phyloP scores from a whole-genome alignment of 192 early-diverging fungal species.

The Backusella sp. region DNA sequence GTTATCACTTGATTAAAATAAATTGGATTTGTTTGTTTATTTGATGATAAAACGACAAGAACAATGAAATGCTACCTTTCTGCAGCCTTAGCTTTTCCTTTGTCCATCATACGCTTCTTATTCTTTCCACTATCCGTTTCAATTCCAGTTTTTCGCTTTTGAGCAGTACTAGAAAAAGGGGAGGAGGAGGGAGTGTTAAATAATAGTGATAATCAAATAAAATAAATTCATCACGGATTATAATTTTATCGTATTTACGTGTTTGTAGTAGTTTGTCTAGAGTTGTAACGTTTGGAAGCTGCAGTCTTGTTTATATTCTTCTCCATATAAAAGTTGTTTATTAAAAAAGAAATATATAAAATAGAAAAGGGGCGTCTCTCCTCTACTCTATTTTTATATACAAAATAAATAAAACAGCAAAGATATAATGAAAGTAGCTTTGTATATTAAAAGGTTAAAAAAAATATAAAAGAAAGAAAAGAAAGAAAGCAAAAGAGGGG shows the following conservation, averaged over 20 bases:
- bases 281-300: conserved; percentile 7
- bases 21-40: not conserved
- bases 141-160: conserved; percentile 13
- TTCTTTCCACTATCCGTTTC: conserved; percentile 4
- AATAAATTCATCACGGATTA: too few relatives aligned
- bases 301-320: not conserved
- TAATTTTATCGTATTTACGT: not conserved
- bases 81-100: conserved; percentile 10
- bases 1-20: not conserved
- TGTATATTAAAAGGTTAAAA: not conserved
- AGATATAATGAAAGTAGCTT: not conserved
- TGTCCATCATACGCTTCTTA: not conserved
- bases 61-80: not conserved
- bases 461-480: not conserved
- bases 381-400: conserved; percentile 7
- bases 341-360: not conserved
- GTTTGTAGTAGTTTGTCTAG: conserved; percentile 1
- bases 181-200: not conserved
- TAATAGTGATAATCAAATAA: too few relatives aligned
- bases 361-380: not conserved
- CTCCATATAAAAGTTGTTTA: conserved; percentile 2
- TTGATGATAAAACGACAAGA: not conserved
- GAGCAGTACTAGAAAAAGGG: not conserved
- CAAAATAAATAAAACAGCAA: not conserved
- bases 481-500: not conserved